Evolutionary conservation across 2,329 filamentous ascomycete genomes (phyloP).

Genomic region (Arthrobotrys entomopaga): DNA sequence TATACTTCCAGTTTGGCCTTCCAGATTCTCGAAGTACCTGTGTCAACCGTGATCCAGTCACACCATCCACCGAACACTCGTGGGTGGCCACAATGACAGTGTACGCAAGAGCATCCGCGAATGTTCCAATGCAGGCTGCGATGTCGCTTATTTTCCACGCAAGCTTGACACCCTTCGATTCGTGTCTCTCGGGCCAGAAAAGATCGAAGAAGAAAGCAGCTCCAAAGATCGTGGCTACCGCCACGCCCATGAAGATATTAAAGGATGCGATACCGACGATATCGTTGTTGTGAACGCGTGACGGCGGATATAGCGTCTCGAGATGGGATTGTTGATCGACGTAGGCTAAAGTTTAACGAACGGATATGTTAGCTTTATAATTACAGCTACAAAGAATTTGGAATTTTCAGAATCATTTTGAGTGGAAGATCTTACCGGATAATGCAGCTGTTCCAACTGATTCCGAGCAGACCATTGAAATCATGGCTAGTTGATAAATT

Average conservation of each 20-base stretch:
- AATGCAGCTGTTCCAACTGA: constrained; percentile 69
- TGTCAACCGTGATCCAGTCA: constrained; percentile 11
- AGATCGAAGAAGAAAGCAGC: constrained; percentile 72
- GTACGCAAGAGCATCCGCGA: constrained; percentile 66
- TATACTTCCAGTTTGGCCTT: constrained; percentile 63
- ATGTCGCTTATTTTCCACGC: constrained; percentile 69
- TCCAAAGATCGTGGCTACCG: constrained; percentile 70
- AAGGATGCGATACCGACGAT: constrained; percentile 69
- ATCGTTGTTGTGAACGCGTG: constrained; percentile 67
- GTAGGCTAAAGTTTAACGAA: constrained; percentile 64
- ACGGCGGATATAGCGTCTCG: constrained; percentile 61
- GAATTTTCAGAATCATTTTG: background rate
- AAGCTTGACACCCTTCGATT: constrained; percentile 65
- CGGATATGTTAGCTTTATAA: background rate
- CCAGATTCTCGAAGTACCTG: constrained; percentile 58
- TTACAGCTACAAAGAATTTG: background rate
- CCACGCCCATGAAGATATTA: constrained; percentile 71
- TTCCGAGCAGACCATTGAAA: constrained; percentile 69
- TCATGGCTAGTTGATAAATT: constrained; percentile 71
- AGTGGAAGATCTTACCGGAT: constrained; percentile 63
- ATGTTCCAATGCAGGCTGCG: constrained; percentile 65
- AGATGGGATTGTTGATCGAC: constrained; percentile 67
- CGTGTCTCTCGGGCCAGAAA: constrained; percentile 69
- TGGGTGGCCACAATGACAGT: constrained; percentile 66
- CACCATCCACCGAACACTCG: constrained; percentile 65